Base-by-base conservation (phyloP, 306 rosid species). In the Luffa aegyptiaca region DNA sequence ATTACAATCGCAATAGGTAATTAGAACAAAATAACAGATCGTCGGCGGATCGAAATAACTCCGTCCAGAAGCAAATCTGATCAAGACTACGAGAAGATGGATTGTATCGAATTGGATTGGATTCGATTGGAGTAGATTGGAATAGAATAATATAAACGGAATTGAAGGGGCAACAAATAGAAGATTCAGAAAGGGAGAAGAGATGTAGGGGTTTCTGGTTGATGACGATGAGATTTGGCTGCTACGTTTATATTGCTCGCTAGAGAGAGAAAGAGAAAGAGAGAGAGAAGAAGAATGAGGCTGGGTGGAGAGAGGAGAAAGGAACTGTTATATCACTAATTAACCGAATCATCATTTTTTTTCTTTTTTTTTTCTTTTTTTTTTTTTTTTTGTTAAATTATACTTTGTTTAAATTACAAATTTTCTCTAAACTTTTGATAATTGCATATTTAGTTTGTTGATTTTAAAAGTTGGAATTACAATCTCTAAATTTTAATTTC, bases 191-290 rank as follows among this genome's bases (percentile, higher is more conserved):
- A 75, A 74, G 82, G 86, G 82, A 78, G 58, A 77, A 52, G 16
- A 56, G 76, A 75, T 65, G 90, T 17, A 69, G 83, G 88, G 93
- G 90, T 81, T 89, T 90, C 90, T 84, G 87, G 85, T 84, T 61
- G 90, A 84, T 45, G 89, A 86, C 81, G 89, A 86, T 88, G 92
- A 91, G 93, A 85, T 91, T 88, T 90, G 96, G 85, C 62, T 86
- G 92, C 77, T 76, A 81, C 85, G 92, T 69, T 72, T 85, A 36
- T 83, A 81, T 83, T 31, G 86, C 48, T 63, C 64, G 78, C 63
- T 79, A 64, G 62, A 86, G 73, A 77, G 58, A 65, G 66, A 44
- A 77, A 63, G 13, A 5, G 37, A 39, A 18, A 79, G 56, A 55
- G 57, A 84, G 65, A 71, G 53, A 64, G 55, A 41, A 69, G 17